A percentile compares a stretch with the other conserved stretches of the same genome.
These are phyloP conservation scores for Phialocephala sp. DNA, from an alignment of 2,329 filamentous ascomycete species.

Conservation along the genomic window DNA sequence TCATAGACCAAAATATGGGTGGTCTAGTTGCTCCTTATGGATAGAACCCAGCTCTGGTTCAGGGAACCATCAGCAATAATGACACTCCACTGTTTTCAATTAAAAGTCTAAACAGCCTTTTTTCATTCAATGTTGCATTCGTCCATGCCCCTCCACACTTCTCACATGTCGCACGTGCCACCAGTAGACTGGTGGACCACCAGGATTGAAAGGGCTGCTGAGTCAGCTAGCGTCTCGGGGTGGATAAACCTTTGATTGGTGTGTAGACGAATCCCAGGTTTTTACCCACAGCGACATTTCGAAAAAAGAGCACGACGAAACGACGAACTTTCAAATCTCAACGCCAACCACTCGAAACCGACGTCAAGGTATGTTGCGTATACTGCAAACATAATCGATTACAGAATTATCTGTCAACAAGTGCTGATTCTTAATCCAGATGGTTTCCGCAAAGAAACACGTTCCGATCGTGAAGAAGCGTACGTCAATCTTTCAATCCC, in stretches of 20 bases:
- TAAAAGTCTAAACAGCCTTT: too few relatives aligned
- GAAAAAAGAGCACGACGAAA: conserved; percentile 28
- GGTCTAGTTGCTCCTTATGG: neutral
- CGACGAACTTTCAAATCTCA: conserved; percentile 23
- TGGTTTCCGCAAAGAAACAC: conserved; percentile 99
- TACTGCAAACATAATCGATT: neutral
- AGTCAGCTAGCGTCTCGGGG: neutral
- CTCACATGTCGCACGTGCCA: too few relatives aligned
- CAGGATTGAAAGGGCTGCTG: neutral
- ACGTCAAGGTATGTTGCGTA: conserved; percentile 40
- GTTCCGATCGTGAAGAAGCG: conserved; percentile 99
- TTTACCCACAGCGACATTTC: conserved; percentile 20
- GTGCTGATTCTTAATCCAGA: conserved; percentile 57
- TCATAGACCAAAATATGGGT: conserved; percentile 10
- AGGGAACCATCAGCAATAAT: neutral
- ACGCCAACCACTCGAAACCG: conserved; percentile 38
- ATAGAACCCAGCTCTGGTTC: conserved; percentile 1
- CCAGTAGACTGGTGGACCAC: too few relatives aligned
- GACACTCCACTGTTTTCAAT: neutral
- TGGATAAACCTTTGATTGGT: neutral
- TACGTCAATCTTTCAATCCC: conserved; percentile 60
- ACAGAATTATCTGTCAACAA: neutral
- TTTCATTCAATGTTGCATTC: too few relatives aligned
- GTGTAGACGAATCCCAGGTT: neutral
- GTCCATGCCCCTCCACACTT: too few relatives aligned